These are phyloP conservation scores for Annulohypoxylon bovei DNA, from an alignment of 495 filamentous ascomycete genomes.

Conservation along the genomic window DNA sequence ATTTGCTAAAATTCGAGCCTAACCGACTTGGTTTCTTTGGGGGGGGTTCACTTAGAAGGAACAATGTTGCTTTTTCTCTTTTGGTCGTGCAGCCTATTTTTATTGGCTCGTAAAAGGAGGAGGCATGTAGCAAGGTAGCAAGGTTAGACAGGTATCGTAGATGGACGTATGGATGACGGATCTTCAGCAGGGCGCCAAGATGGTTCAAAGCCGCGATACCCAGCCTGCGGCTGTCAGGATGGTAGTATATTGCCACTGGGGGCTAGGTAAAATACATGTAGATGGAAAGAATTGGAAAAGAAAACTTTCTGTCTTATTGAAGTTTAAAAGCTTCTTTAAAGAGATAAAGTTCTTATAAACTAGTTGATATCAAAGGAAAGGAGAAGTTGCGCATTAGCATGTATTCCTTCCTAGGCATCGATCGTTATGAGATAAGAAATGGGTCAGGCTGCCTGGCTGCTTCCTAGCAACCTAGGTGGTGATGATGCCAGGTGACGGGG, in stretches of 20 bases:
- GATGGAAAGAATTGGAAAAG: not conserved
- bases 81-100: conserved; percentile 24
- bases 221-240: conserved; percentile 29
- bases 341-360: not conserved
- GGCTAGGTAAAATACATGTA: not conserved
- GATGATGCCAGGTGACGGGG: conserved; percentile 3
- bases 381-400: not conserved
- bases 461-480: not conserved
- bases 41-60: conserved; percentile 32
- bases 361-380: not conserved
- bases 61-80: conserved; percentile 23
- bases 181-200: conserved; percentile 40
- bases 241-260: not conserved
- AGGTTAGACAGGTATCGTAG: conserved; percentile 6
- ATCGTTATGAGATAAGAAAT: conserved; percentile 12
- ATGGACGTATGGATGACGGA: conserved; percentile 23
- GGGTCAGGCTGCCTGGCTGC: not conserved
- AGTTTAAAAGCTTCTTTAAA: not conserved
- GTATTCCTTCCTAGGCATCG: conserved; percentile 2
- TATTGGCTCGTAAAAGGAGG: conserved; percentile 32
- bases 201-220: conserved; percentile 21
- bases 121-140: too few species aligned
- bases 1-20: conserved; percentile 42
- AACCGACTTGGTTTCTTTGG: conserved; percentile 39
- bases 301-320: not conserved